These are phyloP conservation scores for Aspergillus kassunensis DNA, from an alignment of 495 filamentous ascomycete genomes.

Conservation along the genomic window DNA sequence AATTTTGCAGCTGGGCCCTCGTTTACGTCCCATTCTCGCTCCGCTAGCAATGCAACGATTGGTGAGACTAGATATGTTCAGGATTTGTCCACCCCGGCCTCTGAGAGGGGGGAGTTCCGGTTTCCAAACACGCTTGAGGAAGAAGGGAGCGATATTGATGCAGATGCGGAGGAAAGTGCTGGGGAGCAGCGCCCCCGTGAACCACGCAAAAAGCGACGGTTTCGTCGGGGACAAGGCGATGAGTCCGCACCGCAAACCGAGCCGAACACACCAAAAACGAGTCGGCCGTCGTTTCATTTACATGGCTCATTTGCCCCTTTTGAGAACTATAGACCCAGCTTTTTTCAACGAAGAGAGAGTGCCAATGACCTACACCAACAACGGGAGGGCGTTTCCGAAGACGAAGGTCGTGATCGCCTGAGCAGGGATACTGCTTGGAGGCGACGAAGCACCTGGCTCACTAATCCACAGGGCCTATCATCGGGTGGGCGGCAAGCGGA, in stretches of 20 bases:
- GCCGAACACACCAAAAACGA: conserved; percentile 57
- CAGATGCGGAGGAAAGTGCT: conserved; percentile 69
- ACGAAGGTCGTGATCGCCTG: conserved; percentile 77
- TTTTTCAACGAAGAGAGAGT: conserved; percentile 64
- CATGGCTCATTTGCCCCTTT: conserved; percentile 45
- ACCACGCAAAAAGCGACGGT: conserved; percentile 43
- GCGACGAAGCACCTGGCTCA: conserved; percentile 51
- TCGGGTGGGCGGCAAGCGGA: conserved; percentile 47
- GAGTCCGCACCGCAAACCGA: conserved; percentile 53
- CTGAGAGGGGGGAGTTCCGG: conserved; percentile 49
- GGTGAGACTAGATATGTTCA: conserved; percentile 26
- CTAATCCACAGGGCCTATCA: conserved; percentile 52
- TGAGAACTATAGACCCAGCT: conserved; percentile 46
- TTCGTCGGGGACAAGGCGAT: conserved; percentile 47
- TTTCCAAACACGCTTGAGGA: conserved; percentile 54
- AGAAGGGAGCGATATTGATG: conserved; percentile 68
- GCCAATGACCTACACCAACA: conserved; percentile 65
- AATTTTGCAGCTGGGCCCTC: conserved; percentile 46
- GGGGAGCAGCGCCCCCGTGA: conserved; percentile 38
- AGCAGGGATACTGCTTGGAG: conserved; percentile 54
- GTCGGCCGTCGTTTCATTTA: conserved; percentile 43
- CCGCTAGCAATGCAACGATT: conserved; percentile 38
- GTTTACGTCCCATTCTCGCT: conserved; percentile 41
- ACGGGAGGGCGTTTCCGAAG: conserved; percentile 76
- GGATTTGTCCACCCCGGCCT: conserved; percentile 36